Conservation (phyloP, 805 yeast genomes). For the Candida awuae region DNA sequence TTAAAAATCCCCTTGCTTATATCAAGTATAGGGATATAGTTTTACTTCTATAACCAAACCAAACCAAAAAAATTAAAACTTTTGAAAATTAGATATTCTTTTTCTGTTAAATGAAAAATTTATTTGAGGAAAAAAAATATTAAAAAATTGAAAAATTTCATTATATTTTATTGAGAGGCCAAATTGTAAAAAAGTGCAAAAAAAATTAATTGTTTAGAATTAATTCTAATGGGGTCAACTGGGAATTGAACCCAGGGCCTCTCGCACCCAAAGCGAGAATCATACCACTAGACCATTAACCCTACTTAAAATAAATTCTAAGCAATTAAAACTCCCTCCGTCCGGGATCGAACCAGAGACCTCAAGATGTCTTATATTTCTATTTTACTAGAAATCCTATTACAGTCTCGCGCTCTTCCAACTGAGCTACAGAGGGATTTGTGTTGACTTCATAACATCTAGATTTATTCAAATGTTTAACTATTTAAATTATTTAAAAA, state of each 20-base stretch:
- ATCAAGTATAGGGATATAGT: no score
- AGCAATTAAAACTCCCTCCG: slow-evolving; percentile 7
- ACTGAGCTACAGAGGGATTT: slow-evolving; percentile 19
- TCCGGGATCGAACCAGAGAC: slow-evolving; percentile 16
- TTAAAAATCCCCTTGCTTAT: neutral
- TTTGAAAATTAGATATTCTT: no score
- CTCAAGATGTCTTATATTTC: slow-evolving; percentile 12
- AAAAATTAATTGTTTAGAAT: neutral
- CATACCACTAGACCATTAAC: slow-evolving; percentile 47
- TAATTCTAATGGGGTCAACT: slow-evolving; percentile 26
- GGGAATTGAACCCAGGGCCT: slow-evolving; percentile 53
- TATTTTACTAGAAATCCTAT: slow-evolving; percentile 1
- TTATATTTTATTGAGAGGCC: neutral
- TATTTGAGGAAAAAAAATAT: neutral
- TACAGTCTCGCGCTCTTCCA: slow-evolving; percentile 20
- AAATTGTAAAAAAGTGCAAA: neutral
- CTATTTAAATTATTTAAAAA: neutral
- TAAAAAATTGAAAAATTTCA: neutral
- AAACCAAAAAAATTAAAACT: neutral
- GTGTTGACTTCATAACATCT: neutral
- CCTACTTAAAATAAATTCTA: slow-evolving; percentile 9
- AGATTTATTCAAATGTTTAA: neutral
- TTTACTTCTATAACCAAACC: neutral
- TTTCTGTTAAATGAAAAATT: neutral
- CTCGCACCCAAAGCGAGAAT: slow-evolving; percentile 50